Percentiles rank a stretch among this genome's conserved stretches.
phyloP scores from a whole-genome alignment of 192 early-diverging fungal species.

The Thamnidium elegans region DNA sequence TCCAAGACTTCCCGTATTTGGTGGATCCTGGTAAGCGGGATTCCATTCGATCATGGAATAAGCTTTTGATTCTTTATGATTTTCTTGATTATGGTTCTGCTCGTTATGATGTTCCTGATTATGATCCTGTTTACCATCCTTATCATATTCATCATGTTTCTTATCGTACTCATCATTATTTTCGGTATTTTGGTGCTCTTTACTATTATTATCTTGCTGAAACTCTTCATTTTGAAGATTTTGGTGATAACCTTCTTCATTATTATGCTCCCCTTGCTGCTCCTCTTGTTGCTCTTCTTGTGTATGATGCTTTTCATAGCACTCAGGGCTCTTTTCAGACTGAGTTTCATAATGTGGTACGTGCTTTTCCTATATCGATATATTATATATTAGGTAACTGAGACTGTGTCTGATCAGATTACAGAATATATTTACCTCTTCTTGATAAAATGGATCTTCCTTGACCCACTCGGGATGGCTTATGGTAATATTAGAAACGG shows the following conservation, averaged over 20 bases:
- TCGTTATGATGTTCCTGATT: neutral
- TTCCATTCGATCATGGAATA: slow-evolving; percentile 30
- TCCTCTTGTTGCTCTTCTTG: neutral
- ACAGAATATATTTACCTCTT: neutral
- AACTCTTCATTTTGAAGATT: neutral
- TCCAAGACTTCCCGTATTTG: slow-evolving; percentile 8
- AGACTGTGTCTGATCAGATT: too few species aligned
- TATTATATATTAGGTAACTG: too few species aligned
- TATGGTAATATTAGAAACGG: slow-evolving; percentile 17
- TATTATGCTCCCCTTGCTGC: neutral
- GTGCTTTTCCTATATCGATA: too few species aligned
- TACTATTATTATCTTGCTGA: too few species aligned
- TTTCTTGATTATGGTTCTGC: neutral
- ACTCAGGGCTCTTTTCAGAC: neutral
- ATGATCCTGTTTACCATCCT: neutral
- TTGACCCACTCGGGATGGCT: slow-evolving; percentile 2
- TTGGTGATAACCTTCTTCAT: neutral
- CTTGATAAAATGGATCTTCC: neutral
- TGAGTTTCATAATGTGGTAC: too few species aligned
- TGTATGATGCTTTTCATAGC: neutral
- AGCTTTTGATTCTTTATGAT: neutral
- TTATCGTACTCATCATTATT: neutral
- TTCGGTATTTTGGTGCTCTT: neutral
- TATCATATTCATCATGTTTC: neutral
- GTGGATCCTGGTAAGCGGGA: slow-evolving; percentile 23